Evolutionary conservation across 805 yeast genomes (phyloP), one percentile per base, ranked within the genome.

Genomic region (Saccharomyces cerevisiae): DNA sequence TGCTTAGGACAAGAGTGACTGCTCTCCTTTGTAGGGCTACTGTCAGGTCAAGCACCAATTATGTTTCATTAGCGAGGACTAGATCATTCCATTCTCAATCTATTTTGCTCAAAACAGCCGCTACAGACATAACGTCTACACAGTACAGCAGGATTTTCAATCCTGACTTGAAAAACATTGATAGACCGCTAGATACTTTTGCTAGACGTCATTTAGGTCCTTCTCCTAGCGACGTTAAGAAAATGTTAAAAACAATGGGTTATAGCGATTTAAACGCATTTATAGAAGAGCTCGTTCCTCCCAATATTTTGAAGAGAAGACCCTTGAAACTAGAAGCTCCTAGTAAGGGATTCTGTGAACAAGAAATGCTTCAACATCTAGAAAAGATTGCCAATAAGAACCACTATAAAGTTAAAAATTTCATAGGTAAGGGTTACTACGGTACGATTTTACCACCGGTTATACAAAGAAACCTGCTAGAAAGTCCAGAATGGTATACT

Each of bases 401-500:
- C 75, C 80, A 80, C 63, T 60, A 61, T 49, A 77, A 86, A 36
- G 79, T 80, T 59, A 82, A 81, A 70, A 81, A 91, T 46, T 85
- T 84, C 61, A 92, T 94, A 55, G 99, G 99, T 58, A 87, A 88
- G 69, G 99, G 99, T 46, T 94, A 92, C 72, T 87, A 89, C 62
- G 96, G 96, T 55, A 92, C 98, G 0, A 76, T 80, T 51, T 75
- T 89, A 48, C 99, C 99, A 0, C 86, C 96, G 1, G 97, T 92
- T 36, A 87, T 94, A 61, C 95, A 89, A 75, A 83, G 99, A 69
- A 94, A 94, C 65, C 72, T 94, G 55, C 75, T 94, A 54, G 99
- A 94, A 71, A 82, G 85, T 57, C 99, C 99, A 5, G 96, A 90
- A 68, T 94, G 99, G 99, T 94, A 94, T 76, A 94, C 99, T 22